A percentile compares a stretch with the other conserved stretches of the same genome.
Conservation (phyloP, 371 early-diverging fungal genomes). For the Apophysomyces ossiformis region DNA sequence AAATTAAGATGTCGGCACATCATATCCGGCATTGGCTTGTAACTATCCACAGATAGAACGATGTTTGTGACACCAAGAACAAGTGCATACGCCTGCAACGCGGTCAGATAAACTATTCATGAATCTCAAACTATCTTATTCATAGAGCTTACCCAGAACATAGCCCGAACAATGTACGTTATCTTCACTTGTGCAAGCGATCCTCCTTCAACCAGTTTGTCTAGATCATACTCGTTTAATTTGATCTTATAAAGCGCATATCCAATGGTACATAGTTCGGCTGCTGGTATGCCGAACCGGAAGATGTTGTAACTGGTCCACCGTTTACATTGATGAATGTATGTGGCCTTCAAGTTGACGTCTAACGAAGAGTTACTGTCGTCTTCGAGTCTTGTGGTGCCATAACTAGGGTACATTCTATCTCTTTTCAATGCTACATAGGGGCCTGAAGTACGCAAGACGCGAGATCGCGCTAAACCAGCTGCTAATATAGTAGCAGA, state of each 20-base stretch:
- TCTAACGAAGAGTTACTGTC: not conserved
- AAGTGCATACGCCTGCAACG: slow-evolving; percentile 27
- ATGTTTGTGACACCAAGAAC: slow-evolving; percentile 28
- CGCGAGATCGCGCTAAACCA: not conserved
- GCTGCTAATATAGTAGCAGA: slow-evolving; percentile 7
- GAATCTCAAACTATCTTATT: not conserved
- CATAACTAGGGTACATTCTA: slow-evolving; percentile 16
- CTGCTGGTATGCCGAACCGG: slow-evolving; percentile 11
- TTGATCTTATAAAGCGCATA: slow-evolving; percentile 15
- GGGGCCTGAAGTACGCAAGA: not conserved
- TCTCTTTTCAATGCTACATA: slow-evolving; percentile 23
- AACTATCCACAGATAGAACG: slow-evolving; percentile 18
- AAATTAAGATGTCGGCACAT: slow-evolving; percentile 39
- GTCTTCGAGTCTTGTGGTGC: slow-evolving; percentile 14
- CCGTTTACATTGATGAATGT: slow-evolving; percentile 9
- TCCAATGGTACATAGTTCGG: slow-evolving; percentile 11
- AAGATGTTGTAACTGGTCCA: slow-evolving; percentile 21
- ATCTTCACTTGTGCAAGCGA: slow-evolving; percentile 8
- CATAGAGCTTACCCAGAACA: slow-evolving; percentile 31
- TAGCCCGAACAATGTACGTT: slow-evolving; percentile 4
- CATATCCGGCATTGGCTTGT: slow-evolving; percentile 21
- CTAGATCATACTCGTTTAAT: slow-evolving; percentile 13
- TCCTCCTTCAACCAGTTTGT: slow-evolving; percentile 24
- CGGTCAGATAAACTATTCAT: too few species aligned
- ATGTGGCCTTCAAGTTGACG: not conserved